Conservation (phyloP, 805 yeast genomes). For the Candida bentonensis region DNA sequence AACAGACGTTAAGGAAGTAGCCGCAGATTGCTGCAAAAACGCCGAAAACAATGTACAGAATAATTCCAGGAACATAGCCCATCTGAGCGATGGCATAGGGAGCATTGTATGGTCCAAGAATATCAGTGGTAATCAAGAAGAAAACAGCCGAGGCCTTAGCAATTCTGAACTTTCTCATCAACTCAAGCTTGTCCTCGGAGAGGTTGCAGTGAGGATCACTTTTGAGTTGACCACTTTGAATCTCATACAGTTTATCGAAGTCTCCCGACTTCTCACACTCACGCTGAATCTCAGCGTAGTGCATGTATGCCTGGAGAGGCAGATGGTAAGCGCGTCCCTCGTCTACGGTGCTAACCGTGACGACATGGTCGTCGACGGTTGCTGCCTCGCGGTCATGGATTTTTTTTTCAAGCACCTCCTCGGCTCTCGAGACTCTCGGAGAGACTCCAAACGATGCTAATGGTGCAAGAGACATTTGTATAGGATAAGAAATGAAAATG, state of each 20-base stretch:
- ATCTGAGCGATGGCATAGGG: constrained; percentile 32
- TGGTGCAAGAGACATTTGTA: background rate
- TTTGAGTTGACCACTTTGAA: background rate
- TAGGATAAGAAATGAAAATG: no score
- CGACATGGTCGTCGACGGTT: background rate
- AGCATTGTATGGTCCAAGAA: constrained; percentile 33
- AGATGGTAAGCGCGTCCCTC: constrained; percentile 9
- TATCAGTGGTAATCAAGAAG: constrained; percentile 34
- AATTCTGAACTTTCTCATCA: constrained; percentile 8
- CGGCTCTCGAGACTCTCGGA: background rate
- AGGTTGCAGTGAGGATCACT: constrained; percentile 2
- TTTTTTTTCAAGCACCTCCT: background rate
- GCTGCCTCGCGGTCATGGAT: background rate
- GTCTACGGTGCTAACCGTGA: constrained; percentile 3
- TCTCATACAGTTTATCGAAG: background rate
- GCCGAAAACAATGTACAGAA: constrained; percentile 29
- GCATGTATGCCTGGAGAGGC: constrained; percentile 9
- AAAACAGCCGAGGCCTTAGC: constrained; percentile 17
- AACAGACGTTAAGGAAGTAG: constrained; percentile 24
- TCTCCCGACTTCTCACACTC: constrained; percentile 9
- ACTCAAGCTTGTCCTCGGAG: constrained; percentile 9
- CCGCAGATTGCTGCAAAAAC: constrained; percentile 30
- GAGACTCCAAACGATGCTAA: background rate
- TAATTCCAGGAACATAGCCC: constrained; percentile 33
- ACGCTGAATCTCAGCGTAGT: constrained; percentile 14